A percentile compares a stretch with the other conserved stretches of the same genome.
Evolutionary conservation across 2,329 filamentous ascomycete genomes (phyloP).

Genomic region (Aspergillus pseudoviridinutans): DNA sequence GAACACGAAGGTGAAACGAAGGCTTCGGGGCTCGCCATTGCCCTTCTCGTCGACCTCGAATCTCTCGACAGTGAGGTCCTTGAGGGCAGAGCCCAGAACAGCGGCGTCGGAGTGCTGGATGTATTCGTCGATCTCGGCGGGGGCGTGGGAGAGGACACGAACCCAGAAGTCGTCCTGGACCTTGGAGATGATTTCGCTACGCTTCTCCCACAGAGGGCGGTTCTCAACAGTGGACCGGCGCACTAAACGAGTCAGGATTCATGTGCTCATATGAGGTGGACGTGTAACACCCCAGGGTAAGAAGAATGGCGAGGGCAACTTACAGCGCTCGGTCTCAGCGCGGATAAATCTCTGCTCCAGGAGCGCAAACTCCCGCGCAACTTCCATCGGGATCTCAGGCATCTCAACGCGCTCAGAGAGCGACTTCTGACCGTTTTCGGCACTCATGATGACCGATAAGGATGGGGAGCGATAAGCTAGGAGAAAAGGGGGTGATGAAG

Average conservation of each 20-base stretch:
- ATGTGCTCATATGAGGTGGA: neutral
- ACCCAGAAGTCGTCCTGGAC: constrained; percentile 73
- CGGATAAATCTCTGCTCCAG: constrained; percentile 83
- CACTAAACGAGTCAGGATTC: constrained; percentile 48
- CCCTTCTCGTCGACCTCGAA: constrained; percentile 65
- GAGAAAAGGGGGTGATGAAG: neutral
- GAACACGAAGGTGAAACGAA: constrained; percentile 76
- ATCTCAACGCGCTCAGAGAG: constrained; percentile 34
- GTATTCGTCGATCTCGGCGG: constrained; percentile 80
- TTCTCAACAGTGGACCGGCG: constrained; percentile 67
- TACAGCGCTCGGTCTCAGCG: constrained; percentile 67
- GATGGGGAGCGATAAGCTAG: neutral
- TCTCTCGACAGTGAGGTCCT: constrained; percentile 66
- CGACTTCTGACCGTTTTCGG: constrained; percentile 22
- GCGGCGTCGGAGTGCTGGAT: constrained; percentile 72
- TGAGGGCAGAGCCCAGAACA: constrained; percentile 66
- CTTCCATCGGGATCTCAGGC: constrained; percentile 46
- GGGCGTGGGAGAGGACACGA: constrained; percentile 84
- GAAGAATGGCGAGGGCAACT: constrained; percentile 52
- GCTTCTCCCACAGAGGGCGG: constrained; percentile 70
- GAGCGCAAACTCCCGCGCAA: constrained; percentile 59
- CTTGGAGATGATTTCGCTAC: constrained; percentile 61
- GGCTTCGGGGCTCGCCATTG: constrained; percentile 72
- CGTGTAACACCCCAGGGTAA: neutral
- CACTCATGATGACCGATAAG: constrained; percentile 14